Base-by-base conservation (phyloP, 192 early-diverging fungal species). In the Coemansia interrupta region DNA sequence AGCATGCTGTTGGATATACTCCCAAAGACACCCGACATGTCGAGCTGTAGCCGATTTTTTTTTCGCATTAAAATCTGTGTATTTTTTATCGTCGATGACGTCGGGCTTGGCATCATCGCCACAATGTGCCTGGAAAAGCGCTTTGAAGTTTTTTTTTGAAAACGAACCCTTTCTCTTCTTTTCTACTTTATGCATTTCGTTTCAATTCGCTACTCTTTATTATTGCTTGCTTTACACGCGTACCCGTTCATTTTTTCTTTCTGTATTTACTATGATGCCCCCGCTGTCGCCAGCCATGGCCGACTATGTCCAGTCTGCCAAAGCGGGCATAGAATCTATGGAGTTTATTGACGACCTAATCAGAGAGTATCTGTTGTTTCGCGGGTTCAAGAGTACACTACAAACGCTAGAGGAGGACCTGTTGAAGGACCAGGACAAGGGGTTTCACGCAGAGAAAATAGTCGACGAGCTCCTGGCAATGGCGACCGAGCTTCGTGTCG, bases 261-360 rank as follows among this genome's bases (percentile, higher is more conserved):
- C 47, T 49, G 15, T 24, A 13, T 43, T 14, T 18, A 32, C 45
- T 17, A 49, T 18, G 46, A 70, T 70, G 68, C 29, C 50, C 14
- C 43, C 61, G n/a, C 56, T 56, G 18, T 64, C 68, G 15, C 68
- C 61, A 23, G 60, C 44, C 18, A 43, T 42, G 59, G 62, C 46
- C 9, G 72, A 75, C 23, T 64, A 65, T 29, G 56, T 78, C 54
- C 56, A 58, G 76, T 60, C 70, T n/a, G 76, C 76, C 22, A 72
- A 66, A 50, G 76, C 63, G 0, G 76, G 76, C 23, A 72, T 78
- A 26, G 76, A 72, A 66, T 78, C 76, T 49, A 13, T 72, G 15
- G 70, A 64, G 52, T 61, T 68, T 55, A 78, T 78, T 18, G 76
- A 78, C 43, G 76, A 78, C 43, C 55, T 78, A 41, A 51, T 78